These are phyloP conservation scores for Microthlaspi erraticum DNA, from an alignment of 345 rosid genomes.

Conservation along the genomic window DNA sequence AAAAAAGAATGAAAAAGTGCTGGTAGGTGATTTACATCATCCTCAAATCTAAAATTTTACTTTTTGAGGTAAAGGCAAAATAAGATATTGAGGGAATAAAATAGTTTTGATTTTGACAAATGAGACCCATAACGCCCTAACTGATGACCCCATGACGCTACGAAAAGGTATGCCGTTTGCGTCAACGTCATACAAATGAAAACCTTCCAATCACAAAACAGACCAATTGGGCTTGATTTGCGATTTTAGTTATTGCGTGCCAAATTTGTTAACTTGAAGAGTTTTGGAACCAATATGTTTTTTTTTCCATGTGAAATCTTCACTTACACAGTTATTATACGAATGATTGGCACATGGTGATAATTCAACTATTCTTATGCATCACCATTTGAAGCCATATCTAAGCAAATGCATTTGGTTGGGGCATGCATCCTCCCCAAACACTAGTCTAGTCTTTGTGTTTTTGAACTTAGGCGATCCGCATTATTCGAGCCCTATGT, in stretches of 20 bases:
- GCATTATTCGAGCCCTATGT: too few relatives aligned
- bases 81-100: conserved; percentile 31
- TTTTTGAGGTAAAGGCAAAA: conserved; percentile 40
- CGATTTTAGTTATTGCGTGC: conserved; percentile 41
- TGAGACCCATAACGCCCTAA: conserved; percentile 7
- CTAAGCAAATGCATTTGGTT: too few relatives aligned
- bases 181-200: conserved; percentile 34
- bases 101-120: conserved; percentile 36
- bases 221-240: conserved; percentile 38
- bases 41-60: conserved; percentile 40
- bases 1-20: background rate
- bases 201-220: conserved; percentile 37
- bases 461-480: too few relatives aligned
- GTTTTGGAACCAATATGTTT: conserved; percentile 29
- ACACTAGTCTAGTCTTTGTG: too few relatives aligned
- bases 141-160: conserved; percentile 38
- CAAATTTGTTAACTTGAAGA: conserved; percentile 16
- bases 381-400: too few relatives aligned
- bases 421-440: too few relatives aligned
- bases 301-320: conserved; percentile 36
- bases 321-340: conserved; percentile 16
- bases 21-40: conserved; percentile 38
- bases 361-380: conserved; percentile 5
- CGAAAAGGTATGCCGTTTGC: conserved; percentile 31
- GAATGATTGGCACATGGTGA: conserved; percentile 15